phyloP scores from a whole-genome alignment of 2,329 filamentous ascomycete species.

The Diatrype stigma region DNA sequence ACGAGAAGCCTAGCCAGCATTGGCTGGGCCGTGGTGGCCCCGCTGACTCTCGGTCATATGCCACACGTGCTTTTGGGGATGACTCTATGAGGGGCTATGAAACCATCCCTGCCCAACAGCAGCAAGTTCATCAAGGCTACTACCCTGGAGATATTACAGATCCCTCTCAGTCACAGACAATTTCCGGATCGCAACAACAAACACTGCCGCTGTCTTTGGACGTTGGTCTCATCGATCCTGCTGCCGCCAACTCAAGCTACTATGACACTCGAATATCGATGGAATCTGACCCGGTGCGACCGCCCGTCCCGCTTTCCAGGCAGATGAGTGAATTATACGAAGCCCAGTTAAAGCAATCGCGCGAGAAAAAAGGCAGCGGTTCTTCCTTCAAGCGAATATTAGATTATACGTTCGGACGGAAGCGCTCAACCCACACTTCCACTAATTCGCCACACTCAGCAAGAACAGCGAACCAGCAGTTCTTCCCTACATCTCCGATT shows the following conservation, averaged over 20 bases:
- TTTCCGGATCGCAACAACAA: slow-evolving; percentile 13
- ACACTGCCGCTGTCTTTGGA: slow-evolving; percentile 11
- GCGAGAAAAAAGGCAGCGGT: slow-evolving; percentile 23
- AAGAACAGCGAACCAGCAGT: slow-evolving; percentile 16
- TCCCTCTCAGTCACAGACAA: slow-evolving; percentile 16
- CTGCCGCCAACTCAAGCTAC: slow-evolving; percentile 29
- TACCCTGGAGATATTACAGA: slow-evolving; percentile 18
- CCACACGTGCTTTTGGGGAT: slow-evolving; percentile 13
- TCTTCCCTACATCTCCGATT: slow-evolving; percentile 14
- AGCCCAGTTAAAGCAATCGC: slow-evolving; percentile 24
- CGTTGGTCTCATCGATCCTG: slow-evolving; percentile 16
- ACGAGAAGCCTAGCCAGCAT: slow-evolving; percentile 12
- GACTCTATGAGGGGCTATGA: slow-evolving; percentile 16
- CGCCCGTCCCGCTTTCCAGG: slow-evolving; percentile 19
- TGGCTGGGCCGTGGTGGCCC: slow-evolving; percentile 9
- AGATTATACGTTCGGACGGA: slow-evolving; percentile 22
- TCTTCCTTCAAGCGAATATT: slow-evolving; percentile 24
- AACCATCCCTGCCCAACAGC: slow-evolving; percentile 11
- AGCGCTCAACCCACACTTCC: slow-evolving; percentile 26
- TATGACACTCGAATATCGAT: slow-evolving; percentile 29
- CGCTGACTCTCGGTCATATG: slow-evolving; percentile 13
- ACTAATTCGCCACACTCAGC: slow-evolving; percentile 12
- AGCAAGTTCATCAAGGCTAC: slow-evolving; percentile 11
- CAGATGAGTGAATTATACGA: slow-evolving; percentile 29
- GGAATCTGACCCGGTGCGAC: slow-evolving; percentile 24